Conservation (phyloP, 164 flowering plant genomes). For the Cinnamomum micranthum region DNA sequence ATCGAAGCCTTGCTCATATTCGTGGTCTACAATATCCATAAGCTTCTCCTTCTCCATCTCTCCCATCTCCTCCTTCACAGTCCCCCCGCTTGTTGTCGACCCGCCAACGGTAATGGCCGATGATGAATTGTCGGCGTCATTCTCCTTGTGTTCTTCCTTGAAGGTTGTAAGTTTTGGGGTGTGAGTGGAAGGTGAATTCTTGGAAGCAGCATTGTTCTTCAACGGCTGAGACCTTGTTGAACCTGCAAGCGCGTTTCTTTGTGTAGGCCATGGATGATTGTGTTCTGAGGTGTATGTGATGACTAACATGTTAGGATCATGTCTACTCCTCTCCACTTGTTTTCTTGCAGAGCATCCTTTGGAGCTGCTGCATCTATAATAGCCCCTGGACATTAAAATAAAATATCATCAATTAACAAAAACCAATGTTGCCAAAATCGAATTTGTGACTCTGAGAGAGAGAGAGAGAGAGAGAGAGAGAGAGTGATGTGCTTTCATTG, state of each 20-base stretch:
- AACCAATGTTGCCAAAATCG: not conserved
- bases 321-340: slow-evolving; percentile 85
- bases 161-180: slow-evolving; percentile 15
- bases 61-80: slow-evolving; percentile 48
- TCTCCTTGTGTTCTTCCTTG: slow-evolving; percentile 44
- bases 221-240: slow-evolving; percentile 67
- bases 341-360: slow-evolving; percentile 93
- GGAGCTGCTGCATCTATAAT: slow-evolving; percentile 92
- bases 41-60: slow-evolving; percentile 24
- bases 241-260: slow-evolving; percentile 87
- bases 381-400: slow-evolving; percentile 47
- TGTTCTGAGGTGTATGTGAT: slow-evolving; percentile 95
- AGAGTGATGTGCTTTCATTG: not conserved
- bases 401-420: not conserved
- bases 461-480: too few relatives aligned
- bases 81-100: slow-evolving; percentile 2
- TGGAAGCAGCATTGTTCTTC: slow-evolving; percentile 30
- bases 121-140: slow-evolving; percentile 13
- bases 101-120: not conserved
- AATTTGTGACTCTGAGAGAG: not conserved
- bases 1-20: slow-evolving; percentile 26
- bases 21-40: slow-evolving; percentile 21
- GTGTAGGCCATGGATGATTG: slow-evolving; percentile 97
- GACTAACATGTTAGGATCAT: slow-evolving; percentile 87
- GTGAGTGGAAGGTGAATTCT: slow-evolving; percentile 22